Percentiles rank a stretch among this genome's conserved stretches.
These are phyloP conservation scores for Alloteropsis semialata DNA, from an alignment of 176 grass and related monocot species.

Conservation along the genomic window DNA sequence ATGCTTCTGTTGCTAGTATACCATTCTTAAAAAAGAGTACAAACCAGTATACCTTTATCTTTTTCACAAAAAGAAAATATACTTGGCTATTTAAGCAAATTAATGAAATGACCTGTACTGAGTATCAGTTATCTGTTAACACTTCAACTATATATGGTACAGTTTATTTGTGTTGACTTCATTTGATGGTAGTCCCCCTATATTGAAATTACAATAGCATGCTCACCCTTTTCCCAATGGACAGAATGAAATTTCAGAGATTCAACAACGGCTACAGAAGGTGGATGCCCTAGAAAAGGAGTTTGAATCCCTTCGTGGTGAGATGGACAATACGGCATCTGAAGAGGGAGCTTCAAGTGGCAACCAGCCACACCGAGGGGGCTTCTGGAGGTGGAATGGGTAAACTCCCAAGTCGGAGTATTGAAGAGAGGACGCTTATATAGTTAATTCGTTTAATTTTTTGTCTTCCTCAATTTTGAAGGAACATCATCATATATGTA, in stretches of 20 bases:
- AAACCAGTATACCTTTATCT: neutral
- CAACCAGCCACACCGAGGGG: neutral
- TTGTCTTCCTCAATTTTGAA: neutral
- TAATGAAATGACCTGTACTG: neutral
- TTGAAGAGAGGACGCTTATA: neutral
- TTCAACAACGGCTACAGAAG: conserved; percentile 42
- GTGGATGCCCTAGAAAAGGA: conserved; percentile 43
- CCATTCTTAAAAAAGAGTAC: too few relatives aligned
- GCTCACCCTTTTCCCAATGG: neutral
- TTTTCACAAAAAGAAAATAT: neutral
- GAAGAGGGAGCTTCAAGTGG: neutral
- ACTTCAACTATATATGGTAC: neutral
- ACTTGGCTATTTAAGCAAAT: neutral
- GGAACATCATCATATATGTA: too few relatives aligned
- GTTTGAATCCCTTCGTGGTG: conserved; percentile 20
- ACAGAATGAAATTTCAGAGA: conserved; percentile 40
- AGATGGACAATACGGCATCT: neutral
- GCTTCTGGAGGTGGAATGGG: conserved; percentile 51
- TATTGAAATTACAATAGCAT: neutral
- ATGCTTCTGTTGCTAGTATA: neutral
- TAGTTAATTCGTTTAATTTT: conserved; percentile 16
- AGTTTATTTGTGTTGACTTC: neutral
- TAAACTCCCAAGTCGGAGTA: neutral
- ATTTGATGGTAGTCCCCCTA: neutral
- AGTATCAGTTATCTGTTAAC: neutral